phyloP scores from a whole-genome alignment of 805 yeast species.

The Cyberlindnera galapagoensis region DNA sequence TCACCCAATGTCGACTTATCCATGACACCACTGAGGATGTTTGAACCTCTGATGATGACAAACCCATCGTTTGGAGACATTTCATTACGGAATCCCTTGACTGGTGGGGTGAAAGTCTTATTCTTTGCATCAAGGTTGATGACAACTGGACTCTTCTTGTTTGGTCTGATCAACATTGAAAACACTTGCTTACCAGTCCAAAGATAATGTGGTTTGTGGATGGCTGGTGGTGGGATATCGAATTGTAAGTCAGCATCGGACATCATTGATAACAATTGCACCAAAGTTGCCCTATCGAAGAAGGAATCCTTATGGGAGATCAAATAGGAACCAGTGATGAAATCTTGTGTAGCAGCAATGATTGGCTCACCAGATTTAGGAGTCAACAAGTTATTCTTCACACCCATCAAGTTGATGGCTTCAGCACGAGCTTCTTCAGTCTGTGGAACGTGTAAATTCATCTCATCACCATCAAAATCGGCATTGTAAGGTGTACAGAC shows the following conservation, averaged over 20 bases:
- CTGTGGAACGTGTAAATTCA: constrained; percentile 98
- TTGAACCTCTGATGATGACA: constrained; percentile 83
- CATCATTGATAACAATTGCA: constrained; percentile 89
- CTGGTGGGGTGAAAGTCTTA: constrained; percentile 81
- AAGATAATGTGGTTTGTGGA: constrained; percentile 76
- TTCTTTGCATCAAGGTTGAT: constrained; percentile 93
- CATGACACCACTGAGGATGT: constrained; percentile 90
- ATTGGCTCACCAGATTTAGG: constrained; percentile 99
- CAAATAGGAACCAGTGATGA: constrained; percentile 91
- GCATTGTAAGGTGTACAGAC: constrained; percentile 99
- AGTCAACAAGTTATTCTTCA: constrained; percentile 86
- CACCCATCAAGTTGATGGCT: constrained; percentile 98
- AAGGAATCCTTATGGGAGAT: constrained; percentile 92
- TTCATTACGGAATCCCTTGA: constrained; percentile 66
- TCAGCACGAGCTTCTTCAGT: constrained; percentile 98
- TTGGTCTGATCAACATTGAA: constrained; percentile 81
- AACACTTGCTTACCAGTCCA: constrained; percentile 99
- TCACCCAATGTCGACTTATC: constrained; percentile 95
- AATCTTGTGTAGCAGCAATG: constrained; percentile 99
- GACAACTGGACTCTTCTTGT: constrained; percentile 63
- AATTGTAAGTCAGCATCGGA: constrained; percentile 83
- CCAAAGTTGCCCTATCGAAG: constrained; percentile 78
- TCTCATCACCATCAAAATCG: constrained; percentile 98
- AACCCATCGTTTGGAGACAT: constrained; percentile 98
- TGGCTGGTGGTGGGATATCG: constrained; percentile 94